Evolutionary conservation across 202 grass and related monocot species (phyloP).

Genomic region (Zizania palustris): DNA sequence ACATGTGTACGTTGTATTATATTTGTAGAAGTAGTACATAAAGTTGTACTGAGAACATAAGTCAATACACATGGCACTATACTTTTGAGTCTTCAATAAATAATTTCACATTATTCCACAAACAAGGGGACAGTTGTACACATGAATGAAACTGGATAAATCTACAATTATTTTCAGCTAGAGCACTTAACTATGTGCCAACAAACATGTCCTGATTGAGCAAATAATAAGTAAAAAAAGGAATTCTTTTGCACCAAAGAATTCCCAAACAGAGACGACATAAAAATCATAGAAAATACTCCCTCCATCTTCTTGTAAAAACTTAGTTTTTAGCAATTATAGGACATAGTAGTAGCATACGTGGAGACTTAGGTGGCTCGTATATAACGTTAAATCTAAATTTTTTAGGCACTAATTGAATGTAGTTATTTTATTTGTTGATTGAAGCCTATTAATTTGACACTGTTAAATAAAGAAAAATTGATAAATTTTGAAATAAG

Average conservation of each 20-base stretch:
- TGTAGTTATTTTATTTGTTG: too few species aligned
- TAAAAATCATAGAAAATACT: not conserved
- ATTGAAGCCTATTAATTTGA: too few species aligned
- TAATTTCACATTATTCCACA: not conserved
- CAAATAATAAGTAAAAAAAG: slow-evolving; percentile 22
- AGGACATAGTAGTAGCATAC: too few species aligned
- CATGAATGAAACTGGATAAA: not conserved
- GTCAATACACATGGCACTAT: not conserved
- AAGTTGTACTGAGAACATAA: not conserved
- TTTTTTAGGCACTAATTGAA: too few species aligned
- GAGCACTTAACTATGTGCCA: not conserved
- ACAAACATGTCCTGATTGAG: not conserved
- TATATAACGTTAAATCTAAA: too few species aligned
- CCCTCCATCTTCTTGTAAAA: too few species aligned
- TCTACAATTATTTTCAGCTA: not conserved
- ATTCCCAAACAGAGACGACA: slow-evolving; percentile 28
- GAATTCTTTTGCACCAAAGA: slow-evolving; percentile 22
- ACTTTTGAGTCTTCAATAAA: not conserved
- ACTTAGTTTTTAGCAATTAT: too few species aligned
- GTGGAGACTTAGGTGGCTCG: too few species aligned
- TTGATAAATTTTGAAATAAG: too few species aligned
- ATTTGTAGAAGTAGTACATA: too few species aligned
- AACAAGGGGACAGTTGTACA: not conserved
- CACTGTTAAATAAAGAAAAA: too few species aligned
- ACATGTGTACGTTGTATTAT: not conserved